These are phyloP conservation scores for Cyberlindnera euphorbiiphila DNA, from an alignment of 805 yeast genomes.

Conservation along the genomic window DNA sequence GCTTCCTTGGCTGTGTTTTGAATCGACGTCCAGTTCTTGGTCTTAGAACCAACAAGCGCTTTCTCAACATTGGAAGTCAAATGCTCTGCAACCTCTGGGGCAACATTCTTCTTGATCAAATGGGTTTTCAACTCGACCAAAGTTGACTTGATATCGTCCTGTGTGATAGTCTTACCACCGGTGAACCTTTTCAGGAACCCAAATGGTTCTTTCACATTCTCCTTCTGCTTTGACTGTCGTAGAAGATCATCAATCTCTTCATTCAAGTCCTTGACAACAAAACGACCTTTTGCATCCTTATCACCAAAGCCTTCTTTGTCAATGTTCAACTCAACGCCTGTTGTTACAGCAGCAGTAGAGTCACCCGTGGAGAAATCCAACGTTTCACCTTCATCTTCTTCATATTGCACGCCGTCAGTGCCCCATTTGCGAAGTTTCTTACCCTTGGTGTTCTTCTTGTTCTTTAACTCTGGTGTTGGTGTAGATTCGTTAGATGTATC, in stretches of 20 bases:
- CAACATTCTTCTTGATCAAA: conserved; percentile 80
- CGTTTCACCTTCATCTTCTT: conserved; percentile 36
- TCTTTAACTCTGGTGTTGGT: conserved; percentile 1
- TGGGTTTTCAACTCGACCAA: conserved; percentile 68
- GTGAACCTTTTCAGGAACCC: conserved; percentile 56
- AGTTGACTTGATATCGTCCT: conserved; percentile 62
- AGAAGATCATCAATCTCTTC: conserved; percentile 45
- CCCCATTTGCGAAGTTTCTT: conserved; percentile 61
- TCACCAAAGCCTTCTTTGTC: conserved; percentile 37
- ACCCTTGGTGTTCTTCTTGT: conserved; percentile 13
- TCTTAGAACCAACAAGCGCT: conserved; percentile 68
- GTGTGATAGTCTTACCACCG: conserved; percentile 66
- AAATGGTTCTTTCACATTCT: conserved; percentile 40
- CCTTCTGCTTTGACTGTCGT: conserved; percentile 25
- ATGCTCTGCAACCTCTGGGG: conserved; percentile 80
- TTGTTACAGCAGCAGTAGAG: neutral
- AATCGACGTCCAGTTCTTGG: conserved; percentile 70
- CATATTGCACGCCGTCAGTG: conserved; percentile 51
- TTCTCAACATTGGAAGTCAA: conserved; percentile 67
- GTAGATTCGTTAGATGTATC: neutral
- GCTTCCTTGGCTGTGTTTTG: conserved; percentile 69
- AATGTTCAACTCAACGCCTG: conserved; percentile 12
- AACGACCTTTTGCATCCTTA: conserved; percentile 49
- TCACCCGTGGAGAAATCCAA: conserved; percentile 52
- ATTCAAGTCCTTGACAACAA: conserved; percentile 60